Percentiles rank a stretch among this genome's conserved stretches.
Evolutionary conservation across 371 early-diverging fungal genomes (phyloP).

Genomic region (Mucor plumbeus): DNA sequence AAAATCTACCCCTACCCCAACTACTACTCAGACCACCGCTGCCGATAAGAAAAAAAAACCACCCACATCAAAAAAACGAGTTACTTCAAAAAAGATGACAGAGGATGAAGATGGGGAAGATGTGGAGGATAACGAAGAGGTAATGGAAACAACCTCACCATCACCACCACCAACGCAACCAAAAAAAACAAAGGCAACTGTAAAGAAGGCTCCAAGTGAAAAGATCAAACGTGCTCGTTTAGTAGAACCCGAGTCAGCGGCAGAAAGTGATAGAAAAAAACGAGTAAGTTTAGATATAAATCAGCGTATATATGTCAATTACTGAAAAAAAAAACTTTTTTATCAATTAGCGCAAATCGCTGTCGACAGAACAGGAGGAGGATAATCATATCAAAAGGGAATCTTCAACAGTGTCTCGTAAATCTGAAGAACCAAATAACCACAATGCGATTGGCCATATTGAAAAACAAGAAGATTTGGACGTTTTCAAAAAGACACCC

Average conservation of each 20-base stretch:
- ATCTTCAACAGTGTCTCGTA: constrained; percentile 14
- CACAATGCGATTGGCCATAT: neutral
- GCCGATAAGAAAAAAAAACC: constrained; percentile 3
- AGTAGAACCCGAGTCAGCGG: neutral
- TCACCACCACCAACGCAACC: neutral
- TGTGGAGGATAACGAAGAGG: neutral
- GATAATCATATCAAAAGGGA: constrained; percentile 9
- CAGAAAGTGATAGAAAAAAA: constrained; percentile 20
- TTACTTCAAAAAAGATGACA: neutral
- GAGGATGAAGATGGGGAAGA: constrained; percentile 5
- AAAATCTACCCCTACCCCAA: constrained; percentile 4
- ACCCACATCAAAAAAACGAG: neutral
- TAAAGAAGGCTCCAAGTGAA: neutral
- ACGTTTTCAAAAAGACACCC: constrained; percentile 31
- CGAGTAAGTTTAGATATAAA: neutral
- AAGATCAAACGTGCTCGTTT: constrained; percentile 5
- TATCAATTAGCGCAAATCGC: constrained; percentile 21
- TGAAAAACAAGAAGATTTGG: constrained; percentile 7
- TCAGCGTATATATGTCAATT: neutral
- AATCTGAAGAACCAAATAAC: constrained; percentile 15
- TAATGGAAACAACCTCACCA: neutral
- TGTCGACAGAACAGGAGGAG: constrained; percentile 26
- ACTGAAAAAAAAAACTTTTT: neutral
- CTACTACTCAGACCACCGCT: neutral
- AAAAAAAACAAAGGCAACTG: neutral